A percentile compares a stretch with the other conserved stretches of the same genome.
phyloP scores from a whole-genome alignment of 176 grass and related monocot species.

The Otatea glauca region DNA sequence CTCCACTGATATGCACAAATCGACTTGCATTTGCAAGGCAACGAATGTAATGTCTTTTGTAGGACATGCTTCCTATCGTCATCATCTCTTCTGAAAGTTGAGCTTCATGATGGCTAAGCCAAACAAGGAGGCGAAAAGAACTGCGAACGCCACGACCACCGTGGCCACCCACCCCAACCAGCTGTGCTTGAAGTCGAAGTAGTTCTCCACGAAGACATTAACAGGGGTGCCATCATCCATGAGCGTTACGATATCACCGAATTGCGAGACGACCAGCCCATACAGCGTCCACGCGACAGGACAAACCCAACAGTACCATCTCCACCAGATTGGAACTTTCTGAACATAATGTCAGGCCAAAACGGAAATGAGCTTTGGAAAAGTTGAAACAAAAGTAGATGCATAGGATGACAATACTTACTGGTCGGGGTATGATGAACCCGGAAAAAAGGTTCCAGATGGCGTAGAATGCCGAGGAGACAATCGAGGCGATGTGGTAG shows the following conservation, averaged over 20 bases:
- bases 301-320: conserved; percentile 79
- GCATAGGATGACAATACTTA: conserved; percentile 33
- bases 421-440: conserved; percentile 63
- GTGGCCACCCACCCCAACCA: conserved; percentile 64
- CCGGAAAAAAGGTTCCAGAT: conserved; percentile 91
- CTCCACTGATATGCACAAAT: conserved; percentile 12
- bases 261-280: conserved; percentile 73
- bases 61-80: not conserved
- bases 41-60: not conserved
- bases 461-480: conserved; percentile 67
- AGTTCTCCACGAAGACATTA: conserved; percentile 51
- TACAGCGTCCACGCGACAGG: conserved; percentile 81
- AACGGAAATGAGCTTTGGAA: conserved; percentile 23
- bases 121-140: conserved; percentile 70
- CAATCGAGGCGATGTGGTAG: conserved; percentile 67
- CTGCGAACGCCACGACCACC: conserved; percentile 51
- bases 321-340: conserved; percentile 87
- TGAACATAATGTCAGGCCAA: conserved; percentile 36
- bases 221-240: conserved; percentile 48
- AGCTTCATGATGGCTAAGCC: conserved; percentile 76
- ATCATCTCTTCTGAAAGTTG: conserved; percentile 87
- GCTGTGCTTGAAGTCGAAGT: conserved; percentile 76
- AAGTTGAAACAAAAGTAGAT: not conserved
- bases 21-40: not conserved
- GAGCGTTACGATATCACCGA: conserved; percentile 52